Conservation (phyloP, 306 rosid species). For the Leucaena leucocephala region DNA sequence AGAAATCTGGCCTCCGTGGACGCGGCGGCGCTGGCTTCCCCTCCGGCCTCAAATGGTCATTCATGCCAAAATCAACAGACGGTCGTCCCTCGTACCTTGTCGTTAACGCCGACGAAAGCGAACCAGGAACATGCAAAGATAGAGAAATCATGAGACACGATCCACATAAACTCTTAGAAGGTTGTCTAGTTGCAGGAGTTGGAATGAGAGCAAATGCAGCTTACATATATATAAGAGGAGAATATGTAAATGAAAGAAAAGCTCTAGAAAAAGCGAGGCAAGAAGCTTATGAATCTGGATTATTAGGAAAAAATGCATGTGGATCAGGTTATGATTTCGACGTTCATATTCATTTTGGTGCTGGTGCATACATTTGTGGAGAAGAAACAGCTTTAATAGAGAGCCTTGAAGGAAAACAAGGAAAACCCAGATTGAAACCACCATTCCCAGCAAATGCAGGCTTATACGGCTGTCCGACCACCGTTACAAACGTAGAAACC, state of each 20-base stretch:
- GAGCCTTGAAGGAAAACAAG: slow-evolving; percentile 99
- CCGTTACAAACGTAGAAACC: slow-evolving; percentile 91
- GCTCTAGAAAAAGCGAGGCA: slow-evolving; percentile 84
- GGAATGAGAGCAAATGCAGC: slow-evolving; percentile 99
- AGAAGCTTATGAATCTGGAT: slow-evolving; percentile 88
- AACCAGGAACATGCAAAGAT: slow-evolving; percentile 97
- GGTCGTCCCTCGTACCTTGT: slow-evolving; percentile 98
- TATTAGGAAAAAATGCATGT: slow-evolving; percentile 95
- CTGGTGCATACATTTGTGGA: slow-evolving; percentile 97
- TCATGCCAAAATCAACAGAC: slow-evolving; percentile 95
- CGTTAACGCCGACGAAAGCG: slow-evolving; percentile 98
- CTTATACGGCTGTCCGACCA: slow-evolving; percentile 93
- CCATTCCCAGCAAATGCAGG: slow-evolving; percentile 99
- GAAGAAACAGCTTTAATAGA: slow-evolving; percentile 97
- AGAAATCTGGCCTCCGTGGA: slow-evolving; percentile 96
- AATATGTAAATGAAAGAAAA: slow-evolving; percentile 83
- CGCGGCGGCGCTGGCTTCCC: slow-evolving; percentile 99
- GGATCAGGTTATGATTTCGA: slow-evolving; percentile 97
- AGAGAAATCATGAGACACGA: slow-evolving; percentile 98
- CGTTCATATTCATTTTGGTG: slow-evolving; percentile 94
- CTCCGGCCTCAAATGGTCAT: slow-evolving; percentile 98
- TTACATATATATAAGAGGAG: slow-evolving; percentile 92
- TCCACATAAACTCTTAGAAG: slow-evolving; percentile 92
- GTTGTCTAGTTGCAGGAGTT: slow-evolving; percentile 95
- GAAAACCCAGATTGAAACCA: slow-evolving; percentile 96